Base-by-base conservation (phyloP, 139 green algal genomes). In the Volvox africanus region DNA sequence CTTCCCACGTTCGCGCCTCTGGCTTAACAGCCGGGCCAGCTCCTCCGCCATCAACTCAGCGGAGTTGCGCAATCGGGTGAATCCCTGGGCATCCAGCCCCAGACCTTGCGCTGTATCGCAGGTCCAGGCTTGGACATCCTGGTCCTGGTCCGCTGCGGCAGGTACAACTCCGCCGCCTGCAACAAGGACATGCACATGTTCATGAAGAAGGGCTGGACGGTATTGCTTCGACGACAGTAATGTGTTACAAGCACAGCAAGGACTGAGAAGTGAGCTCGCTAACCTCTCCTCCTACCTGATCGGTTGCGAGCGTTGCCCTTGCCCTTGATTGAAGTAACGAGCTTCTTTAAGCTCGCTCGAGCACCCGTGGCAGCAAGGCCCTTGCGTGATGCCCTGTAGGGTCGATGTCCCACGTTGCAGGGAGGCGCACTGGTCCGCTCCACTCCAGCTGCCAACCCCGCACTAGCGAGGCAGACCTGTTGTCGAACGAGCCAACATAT, bases 21-120 rank as follows among this genome's bases (percentile, higher is more conserved):
- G n/a, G 28, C 30, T 61, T n/a, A 84, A 17, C 71, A 73, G 24
- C 1, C 35, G 14, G 14, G 37, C 71, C 19, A 90, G 50, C 73
- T 90, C 86, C 71, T 75, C 73, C 0, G 50, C 86, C 86, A 90
- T 90, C 50, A 76, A 3, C 73, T 90, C 86, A 24, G 35, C 22
- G 0, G 30, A 13, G 28, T 28, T 37, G 33, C 73, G 73, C 73
- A 90, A 11, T 0, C 50, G 86, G 11, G 50, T 32, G 21, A 62
- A 19, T 22, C 55, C 30, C n/a, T 71, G n/a, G 24, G 3, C 68
- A 30, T 81, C 68, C 16, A 88, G n/a, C 1, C 81, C 81, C 61
- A 67, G 19, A 26, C 36, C 2, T 44, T 84, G 36, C 17, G 78
- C 78, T 1, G 78, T 35, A 33, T 84, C 78, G 18, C 78, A 84